These are phyloP conservation scores for Phytophthora palmivora DNA, from an alignment of 352 stramenopile genomes.

Conservation along the genomic window DNA sequence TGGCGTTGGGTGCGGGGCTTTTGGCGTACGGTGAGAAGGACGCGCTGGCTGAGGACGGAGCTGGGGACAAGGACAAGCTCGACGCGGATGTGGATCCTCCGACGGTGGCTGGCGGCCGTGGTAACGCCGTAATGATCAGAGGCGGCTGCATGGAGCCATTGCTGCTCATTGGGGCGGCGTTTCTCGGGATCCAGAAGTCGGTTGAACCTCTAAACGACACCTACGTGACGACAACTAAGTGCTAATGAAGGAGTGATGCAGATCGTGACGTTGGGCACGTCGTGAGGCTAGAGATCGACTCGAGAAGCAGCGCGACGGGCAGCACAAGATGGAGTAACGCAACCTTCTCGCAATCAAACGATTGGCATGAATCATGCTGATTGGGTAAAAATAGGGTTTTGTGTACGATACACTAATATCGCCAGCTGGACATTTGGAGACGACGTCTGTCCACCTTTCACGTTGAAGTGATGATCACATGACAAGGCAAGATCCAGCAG, in stretches of 20 bases:
- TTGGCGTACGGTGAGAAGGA: slow-evolving; percentile 40
- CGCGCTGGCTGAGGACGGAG: slow-evolving; percentile 27
- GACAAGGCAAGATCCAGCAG: slow-evolving; percentile 23
- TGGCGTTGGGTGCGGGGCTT: slow-evolving; percentile 22
- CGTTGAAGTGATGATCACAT: slow-evolving; percentile 36
- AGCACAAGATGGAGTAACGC: slow-evolving; percentile 27
- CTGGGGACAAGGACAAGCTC: slow-evolving; percentile 10
- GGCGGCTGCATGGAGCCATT: slow-evolving; percentile 34
- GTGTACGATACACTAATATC: slow-evolving; percentile 16
- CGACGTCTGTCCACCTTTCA: slow-evolving; percentile 15
- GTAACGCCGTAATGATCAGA: slow-evolving; percentile 34
- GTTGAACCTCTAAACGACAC: neutral
- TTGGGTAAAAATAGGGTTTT: slow-evolving; percentile 37
- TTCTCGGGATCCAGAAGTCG: slow-evolving; percentile 14
- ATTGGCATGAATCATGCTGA: slow-evolving; percentile 21
- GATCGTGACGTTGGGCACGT: neutral
- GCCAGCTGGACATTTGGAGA: slow-evolving; percentile 12
- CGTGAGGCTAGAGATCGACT: slow-evolving; percentile 3
- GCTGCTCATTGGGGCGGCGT: slow-evolving; percentile 30
- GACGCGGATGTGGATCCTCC: slow-evolving; percentile 2
- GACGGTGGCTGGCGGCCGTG: slow-evolving; percentile 31
- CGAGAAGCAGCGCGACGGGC: slow-evolving; percentile 6
- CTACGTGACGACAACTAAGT: slow-evolving; percentile 2
- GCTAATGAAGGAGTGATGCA: slow-evolving; percentile 1
- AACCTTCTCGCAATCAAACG: slow-evolving; percentile 34